Conservation (phyloP, 108 stramenopile genomes). For the Nitzschia sp. region DNA sequence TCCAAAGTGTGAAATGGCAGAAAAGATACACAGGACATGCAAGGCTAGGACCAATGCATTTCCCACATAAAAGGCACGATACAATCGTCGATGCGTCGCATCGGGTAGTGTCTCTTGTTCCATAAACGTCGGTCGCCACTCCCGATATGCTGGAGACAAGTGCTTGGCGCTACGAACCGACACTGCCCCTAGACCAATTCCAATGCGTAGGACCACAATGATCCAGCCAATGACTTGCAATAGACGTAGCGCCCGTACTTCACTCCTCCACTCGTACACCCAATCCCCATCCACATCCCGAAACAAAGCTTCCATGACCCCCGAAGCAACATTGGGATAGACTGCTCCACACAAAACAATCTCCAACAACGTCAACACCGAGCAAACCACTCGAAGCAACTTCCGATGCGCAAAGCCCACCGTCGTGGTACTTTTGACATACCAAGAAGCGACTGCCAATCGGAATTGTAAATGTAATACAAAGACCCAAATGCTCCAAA, state of each 20-base stretch:
- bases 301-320: conserved; percentile 7
- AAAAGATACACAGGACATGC: conserved; percentile 26
- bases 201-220: conserved; percentile 6
- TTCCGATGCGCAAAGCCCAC: conserved; percentile 13
- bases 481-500: conserved; percentile 32
- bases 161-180: conserved; percentile 7
- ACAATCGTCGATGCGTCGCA: conserved; percentile 10
- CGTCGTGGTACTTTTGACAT: conserved; percentile 29
- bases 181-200: background rate
- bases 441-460: conserved; percentile 18
- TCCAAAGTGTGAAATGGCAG: conserved; percentile 30
- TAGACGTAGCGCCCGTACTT: conserved; percentile 5
- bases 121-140: conserved; percentile 23
- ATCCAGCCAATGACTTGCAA: conserved; percentile 18
- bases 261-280: conserved; percentile 18
- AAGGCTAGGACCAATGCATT: conserved; percentile 8
- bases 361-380: conserved; percentile 21
- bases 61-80: background rate
- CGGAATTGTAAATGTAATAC: conserved; percentile 27
- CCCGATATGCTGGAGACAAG: background rate
- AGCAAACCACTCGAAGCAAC: conserved; percentile 9
- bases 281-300: conserved; percentile 31
- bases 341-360: conserved; percentile 13
- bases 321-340: conserved; percentile 10
- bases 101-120: conserved; percentile 4